Conservation (phyloP, 805 yeast genomes). For the Zygotorulaspora florentina region DNA sequence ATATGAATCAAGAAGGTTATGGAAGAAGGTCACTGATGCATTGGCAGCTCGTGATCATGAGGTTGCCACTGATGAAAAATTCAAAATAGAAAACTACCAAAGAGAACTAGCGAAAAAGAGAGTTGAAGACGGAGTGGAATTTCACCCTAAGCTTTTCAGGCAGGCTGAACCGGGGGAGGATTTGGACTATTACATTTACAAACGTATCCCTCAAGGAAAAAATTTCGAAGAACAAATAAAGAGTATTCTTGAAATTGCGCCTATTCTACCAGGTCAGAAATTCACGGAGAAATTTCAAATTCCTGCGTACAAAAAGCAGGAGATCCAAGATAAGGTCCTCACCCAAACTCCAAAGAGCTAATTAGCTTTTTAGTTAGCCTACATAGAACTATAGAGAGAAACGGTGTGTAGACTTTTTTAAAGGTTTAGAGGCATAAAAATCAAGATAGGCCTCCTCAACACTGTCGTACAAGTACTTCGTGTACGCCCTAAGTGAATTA, state of each 20-base stretch:
- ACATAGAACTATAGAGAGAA: no score
- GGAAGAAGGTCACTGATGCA: conserved; percentile 81
- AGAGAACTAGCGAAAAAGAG: conserved; percentile 69
- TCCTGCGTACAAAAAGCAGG: conserved; percentile 60
- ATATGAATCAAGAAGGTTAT: conserved; percentile 74
- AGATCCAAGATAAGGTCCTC: conserved; percentile 20
- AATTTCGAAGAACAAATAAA: conserved; percentile 50
- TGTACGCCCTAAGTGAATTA: neutral
- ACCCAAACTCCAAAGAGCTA: conserved; percentile 7
- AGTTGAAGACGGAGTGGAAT: conserved; percentile 71
- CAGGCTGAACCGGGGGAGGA: conserved; percentile 41
- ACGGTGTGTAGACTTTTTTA: no score
- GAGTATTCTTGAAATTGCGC: conserved; percentile 61
- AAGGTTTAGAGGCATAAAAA: no score
- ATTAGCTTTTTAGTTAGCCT: neutral
- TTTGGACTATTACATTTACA: conserved; percentile 64
- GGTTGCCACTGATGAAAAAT: conserved; percentile 84
- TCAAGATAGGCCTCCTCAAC: no score
- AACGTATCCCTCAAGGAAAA: conserved; percentile 51
- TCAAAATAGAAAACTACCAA: conserved; percentile 81
- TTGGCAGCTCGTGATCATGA: conserved; percentile 75
- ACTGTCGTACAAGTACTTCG: no score
- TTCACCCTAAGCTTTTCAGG: conserved; percentile 74
- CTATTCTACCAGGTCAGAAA: conserved; percentile 78
- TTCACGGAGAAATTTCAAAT: conserved; percentile 60